Conservation (phyloP, 2,329 filamentous ascomycete species). For the Pseudopithomyces maydicus region DNA sequence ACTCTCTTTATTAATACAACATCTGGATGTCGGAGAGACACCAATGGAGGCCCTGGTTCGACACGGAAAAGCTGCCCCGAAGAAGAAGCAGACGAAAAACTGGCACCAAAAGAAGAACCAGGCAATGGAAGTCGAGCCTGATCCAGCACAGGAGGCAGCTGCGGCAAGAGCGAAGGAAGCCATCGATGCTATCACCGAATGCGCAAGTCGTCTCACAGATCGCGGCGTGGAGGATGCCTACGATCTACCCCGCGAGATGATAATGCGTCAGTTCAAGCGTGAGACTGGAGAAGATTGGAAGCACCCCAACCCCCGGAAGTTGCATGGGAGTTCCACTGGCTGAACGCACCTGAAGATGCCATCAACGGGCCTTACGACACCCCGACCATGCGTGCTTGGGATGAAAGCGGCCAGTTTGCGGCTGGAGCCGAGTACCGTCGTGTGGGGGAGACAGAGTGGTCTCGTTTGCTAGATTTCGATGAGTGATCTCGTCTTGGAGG, state of each 20-base stretch:
- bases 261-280: conserved; percentile 80
- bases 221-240: conserved; percentile 90
- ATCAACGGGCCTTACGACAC: conserved; percentile 88
- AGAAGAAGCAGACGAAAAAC: conserved; percentile 53
- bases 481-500: conserved; percentile 10
- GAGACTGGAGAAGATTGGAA: conserved; percentile 90
- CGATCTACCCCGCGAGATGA: conserved; percentile 80
- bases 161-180: conserved; percentile 72
- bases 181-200: conserved; percentile 84
- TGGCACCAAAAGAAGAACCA: conserved; percentile 48
- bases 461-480: conserved; percentile 46
- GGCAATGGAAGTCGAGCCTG: conserved; percentile 72
- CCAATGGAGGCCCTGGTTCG: conserved; percentile 85
- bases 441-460: conserved; percentile 51
- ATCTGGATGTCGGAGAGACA: conserved; percentile 81
- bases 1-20: conserved; percentile 71
- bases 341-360: conserved; percentile 79
- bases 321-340: conserved; percentile 94
- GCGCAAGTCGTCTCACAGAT: conserved; percentile 83
- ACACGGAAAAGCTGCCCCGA: conserved; percentile 67
- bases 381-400: conserved; percentile 87
- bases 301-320: conserved; percentile 51
- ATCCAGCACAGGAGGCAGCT: conserved; percentile 66
- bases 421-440: conserved; percentile 72
- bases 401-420: conserved; percentile 88